Percentiles rank a stretch among this genome's conserved stretches.
Conservation (phyloP, 208 protist species). For the Leishmania braziliensis region DNA sequence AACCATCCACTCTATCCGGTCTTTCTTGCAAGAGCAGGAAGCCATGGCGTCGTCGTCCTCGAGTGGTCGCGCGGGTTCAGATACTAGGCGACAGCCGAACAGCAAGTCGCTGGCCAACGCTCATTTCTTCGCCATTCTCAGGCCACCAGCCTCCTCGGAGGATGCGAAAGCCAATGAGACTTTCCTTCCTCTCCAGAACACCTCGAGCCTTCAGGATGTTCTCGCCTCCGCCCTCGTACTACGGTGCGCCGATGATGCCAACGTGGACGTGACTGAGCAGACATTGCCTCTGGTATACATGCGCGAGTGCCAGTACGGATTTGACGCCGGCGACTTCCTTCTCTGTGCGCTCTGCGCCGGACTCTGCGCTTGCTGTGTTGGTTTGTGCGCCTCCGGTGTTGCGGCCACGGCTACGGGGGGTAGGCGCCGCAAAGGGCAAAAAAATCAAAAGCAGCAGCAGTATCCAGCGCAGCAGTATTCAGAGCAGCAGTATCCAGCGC, state of each 20-base stretch:
- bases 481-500: constrained; percentile 10
- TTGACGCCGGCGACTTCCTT: constrained; percentile 12
- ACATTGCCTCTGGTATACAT: constrained; percentile 23
- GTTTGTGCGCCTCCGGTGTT: constrained; percentile 14
- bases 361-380: constrained; percentile 18
- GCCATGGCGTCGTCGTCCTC: background rate
- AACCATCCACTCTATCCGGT: constrained; percentile 20
- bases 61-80: background rate
- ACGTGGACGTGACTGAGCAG: constrained; percentile 1
- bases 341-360: constrained; percentile 20
- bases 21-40: constrained; percentile 21
- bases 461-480: constrained; percentile 7
- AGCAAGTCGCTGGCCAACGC: constrained; percentile 10
- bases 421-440: background rate
- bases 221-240: constrained; percentile 6
- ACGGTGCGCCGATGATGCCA: background rate
- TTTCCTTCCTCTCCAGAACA: constrained; percentile 19
- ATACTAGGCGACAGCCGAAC: background rate
- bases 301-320: constrained; percentile 21
- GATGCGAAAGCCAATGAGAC: background rate
- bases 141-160: constrained; percentile 3
- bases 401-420: background rate
- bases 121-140: constrained; percentile 24
- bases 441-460: constrained; percentile 16
- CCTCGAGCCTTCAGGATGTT: constrained; percentile 25